A percentile compares a stretch with the other conserved stretches of the same genome.
These are phyloP conservation scores for Salix caprea DNA, from an alignment of 345 rosid genomes.

Conservation along the genomic window DNA sequence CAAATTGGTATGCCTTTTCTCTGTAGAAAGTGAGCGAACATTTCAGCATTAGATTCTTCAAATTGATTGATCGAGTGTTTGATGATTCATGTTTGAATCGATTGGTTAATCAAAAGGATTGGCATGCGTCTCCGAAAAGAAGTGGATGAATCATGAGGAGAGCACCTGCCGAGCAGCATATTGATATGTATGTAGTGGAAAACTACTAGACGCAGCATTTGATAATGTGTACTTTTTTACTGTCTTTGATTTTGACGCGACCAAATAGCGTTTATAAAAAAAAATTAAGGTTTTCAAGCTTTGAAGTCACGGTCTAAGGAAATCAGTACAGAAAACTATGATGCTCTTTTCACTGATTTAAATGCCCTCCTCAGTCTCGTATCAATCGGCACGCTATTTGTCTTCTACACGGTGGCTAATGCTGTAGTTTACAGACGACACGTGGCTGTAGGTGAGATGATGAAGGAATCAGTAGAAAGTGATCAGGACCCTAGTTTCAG, in stretches of 20 bases:
- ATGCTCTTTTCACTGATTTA: conserved; percentile 71
- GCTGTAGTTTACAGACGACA: conserved; percentile 80
- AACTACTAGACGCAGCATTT: too few species aligned
- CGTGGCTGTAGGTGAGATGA: conserved; percentile 35
- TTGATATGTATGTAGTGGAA: background rate
- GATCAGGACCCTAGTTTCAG: conserved; percentile 25
- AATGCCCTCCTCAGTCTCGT: conserved; percentile 66
- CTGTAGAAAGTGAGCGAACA: background rate
- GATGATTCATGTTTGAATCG: background rate
- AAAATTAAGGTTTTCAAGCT: too few species aligned
- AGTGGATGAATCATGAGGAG: conserved; percentile 8
- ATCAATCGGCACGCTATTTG: conserved; percentile 86
- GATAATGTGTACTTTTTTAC: too few species aligned
- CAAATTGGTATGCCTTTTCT: background rate
- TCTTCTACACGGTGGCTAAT: conserved; percentile 90
- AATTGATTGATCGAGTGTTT: background rate
- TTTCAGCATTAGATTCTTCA: too few species aligned
- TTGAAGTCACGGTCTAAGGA: too few species aligned
- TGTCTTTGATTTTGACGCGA: too few species aligned
- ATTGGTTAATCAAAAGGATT: background rate
- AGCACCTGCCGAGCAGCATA: conserved; percentile 17
- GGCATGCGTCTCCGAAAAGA: background rate
- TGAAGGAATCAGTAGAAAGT: conserved; percentile 36
- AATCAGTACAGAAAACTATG: too few species aligned
- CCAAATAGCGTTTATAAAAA: too few species aligned